These are phyloP conservation scores for Curvularia verruculosa DNA, from an alignment of 2,329 filamentous ascomycete genomes.

Conservation along the genomic window DNA sequence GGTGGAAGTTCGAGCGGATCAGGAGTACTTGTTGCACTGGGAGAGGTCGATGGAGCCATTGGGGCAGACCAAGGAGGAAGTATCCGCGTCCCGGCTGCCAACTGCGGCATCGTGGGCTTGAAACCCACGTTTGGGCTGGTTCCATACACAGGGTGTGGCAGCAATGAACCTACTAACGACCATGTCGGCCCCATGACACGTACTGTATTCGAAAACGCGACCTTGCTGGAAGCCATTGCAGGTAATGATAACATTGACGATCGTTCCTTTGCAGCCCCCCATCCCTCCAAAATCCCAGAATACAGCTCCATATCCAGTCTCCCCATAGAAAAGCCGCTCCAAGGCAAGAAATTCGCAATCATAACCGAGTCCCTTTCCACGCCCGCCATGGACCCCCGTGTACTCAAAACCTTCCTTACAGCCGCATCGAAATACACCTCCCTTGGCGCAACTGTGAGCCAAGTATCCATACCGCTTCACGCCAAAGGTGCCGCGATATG, in stretches of 20 bases:
- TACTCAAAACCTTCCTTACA: constrained; percentile 51
- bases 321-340: constrained; percentile 25
- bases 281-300: constrained; percentile 29
- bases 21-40: constrained; percentile 54
- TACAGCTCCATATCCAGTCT: constrained; percentile 34
- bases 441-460: constrained; percentile 58
- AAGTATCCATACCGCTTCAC: constrained; percentile 60
- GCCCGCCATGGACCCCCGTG: constrained; percentile 48
- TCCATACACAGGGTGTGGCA: constrained; percentile 58
- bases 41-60: constrained; percentile 54
- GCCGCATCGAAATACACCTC: constrained; percentile 52
- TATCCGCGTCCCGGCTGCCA: constrained; percentile 54
- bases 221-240: constrained; percentile 54
- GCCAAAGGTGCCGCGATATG: constrained; percentile 58
- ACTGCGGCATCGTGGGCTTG: constrained; percentile 52
- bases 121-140: constrained; percentile 61
- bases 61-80: constrained; percentile 59
- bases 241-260: constrained; percentile 60
- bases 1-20: constrained; percentile 59
- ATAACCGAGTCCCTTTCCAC: constrained; percentile 38
- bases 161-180: constrained; percentile 59
- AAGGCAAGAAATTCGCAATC: constrained; percentile 39
- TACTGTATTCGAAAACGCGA: constrained; percentile 52
- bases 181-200: constrained; percentile 56
- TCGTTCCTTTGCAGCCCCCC: constrained; percentile 43